Evolutionary conservation across 2,329 filamentous ascomycete species (phyloP).

Genomic region (Hymenoscyphus fructigenus): DNA sequence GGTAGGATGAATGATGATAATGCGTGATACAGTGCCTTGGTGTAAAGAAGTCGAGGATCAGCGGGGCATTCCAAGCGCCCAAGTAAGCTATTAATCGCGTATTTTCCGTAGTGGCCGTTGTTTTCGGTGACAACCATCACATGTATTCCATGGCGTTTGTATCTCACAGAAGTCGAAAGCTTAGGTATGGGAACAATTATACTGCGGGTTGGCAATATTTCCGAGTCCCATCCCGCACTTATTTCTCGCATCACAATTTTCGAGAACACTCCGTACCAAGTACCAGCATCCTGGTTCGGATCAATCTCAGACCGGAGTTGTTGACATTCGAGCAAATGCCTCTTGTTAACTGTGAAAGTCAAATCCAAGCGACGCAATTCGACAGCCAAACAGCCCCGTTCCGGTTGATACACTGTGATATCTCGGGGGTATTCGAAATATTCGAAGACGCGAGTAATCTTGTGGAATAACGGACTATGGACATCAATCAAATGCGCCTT

Average conservation of each 20-base stretch:
- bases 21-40: slow-evolving; percentile 59
- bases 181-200: slow-evolving; percentile 49
- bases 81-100: slow-evolving; percentile 53
- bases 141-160: slow-evolving; percentile 41
- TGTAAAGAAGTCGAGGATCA: slow-evolving; percentile 54
- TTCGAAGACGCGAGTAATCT: slow-evolving; percentile 46
- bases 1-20: slow-evolving; percentile 57
- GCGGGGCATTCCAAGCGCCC: slow-evolving; percentile 56
- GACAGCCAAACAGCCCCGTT: slow-evolving; percentile 46
- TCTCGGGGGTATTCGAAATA: slow-evolving; percentile 55
- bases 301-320: slow-evolving; percentile 56
- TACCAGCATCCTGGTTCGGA: slow-evolving; percentile 56
- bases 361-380: slow-evolving; percentile 55
- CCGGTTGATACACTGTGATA: too few relatives aligned
- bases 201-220: slow-evolving; percentile 41
- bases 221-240: neutral
- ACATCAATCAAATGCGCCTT: slow-evolving; percentile 48
- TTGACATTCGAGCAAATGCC: slow-evolving; percentile 44
- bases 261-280: slow-evolving; percentile 57
- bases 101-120: slow-evolving; percentile 47
- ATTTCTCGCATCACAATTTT: slow-evolving; percentile 55
- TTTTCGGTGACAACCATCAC: slow-evolving; percentile 42
- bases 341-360: slow-evolving; percentile 49
- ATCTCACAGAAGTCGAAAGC: neutral
- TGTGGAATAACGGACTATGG: slow-evolving; percentile 41